Conservation (phyloP, 2,329 filamentous ascomycete species). For the Lasiodiplodia gonubiensis region DNA sequence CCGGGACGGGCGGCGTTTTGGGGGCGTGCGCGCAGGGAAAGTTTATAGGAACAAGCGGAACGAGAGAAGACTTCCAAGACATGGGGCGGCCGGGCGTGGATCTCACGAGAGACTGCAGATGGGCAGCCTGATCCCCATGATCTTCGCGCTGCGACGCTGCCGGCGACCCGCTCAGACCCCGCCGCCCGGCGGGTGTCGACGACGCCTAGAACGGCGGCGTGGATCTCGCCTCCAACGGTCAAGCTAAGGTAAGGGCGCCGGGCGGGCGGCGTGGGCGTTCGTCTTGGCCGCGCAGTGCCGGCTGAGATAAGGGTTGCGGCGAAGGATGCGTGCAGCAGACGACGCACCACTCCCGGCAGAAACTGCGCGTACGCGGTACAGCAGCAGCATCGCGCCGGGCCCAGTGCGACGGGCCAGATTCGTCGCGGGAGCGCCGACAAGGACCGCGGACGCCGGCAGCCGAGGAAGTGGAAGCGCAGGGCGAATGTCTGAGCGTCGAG, state of each 20-base stretch:
- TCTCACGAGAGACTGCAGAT: constrained; percentile 21
- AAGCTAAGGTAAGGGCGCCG: constrained; percentile 16
- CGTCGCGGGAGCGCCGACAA: not conserved
- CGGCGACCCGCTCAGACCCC: constrained; percentile 17
- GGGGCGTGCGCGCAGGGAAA: constrained; percentile 7
- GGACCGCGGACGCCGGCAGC: not conserved
- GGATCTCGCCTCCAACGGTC: constrained; percentile 9
- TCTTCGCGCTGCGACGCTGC: constrained; percentile 6
- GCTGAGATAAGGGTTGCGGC: constrained; percentile 24
- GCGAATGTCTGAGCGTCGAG: constrained; percentile 3
- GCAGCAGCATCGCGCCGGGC: constrained; percentile 2
- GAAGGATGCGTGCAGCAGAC: constrained; percentile 25
- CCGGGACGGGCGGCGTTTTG: constrained; percentile 20
- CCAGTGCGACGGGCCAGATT: constrained; percentile 10
- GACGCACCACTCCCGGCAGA: constrained; percentile 15
- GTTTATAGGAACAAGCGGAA: constrained; percentile 11
- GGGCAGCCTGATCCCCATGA: constrained; percentile 26
- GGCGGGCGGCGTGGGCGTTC: constrained; percentile 14
- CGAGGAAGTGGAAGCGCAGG: not conserved
- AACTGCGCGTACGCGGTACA: constrained; percentile 5
- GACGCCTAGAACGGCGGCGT: constrained; percentile 6
- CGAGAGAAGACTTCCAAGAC: constrained; percentile 10
- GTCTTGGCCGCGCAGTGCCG: constrained; percentile 16
- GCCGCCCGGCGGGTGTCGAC: not conserved
- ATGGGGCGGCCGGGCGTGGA: constrained; percentile 10